A percentile compares a stretch with the other conserved stretches of the same genome.
Conservation (phyloP, 495 filamentous ascomycete genomes). For the Apiosordaria backusii region DNA sequence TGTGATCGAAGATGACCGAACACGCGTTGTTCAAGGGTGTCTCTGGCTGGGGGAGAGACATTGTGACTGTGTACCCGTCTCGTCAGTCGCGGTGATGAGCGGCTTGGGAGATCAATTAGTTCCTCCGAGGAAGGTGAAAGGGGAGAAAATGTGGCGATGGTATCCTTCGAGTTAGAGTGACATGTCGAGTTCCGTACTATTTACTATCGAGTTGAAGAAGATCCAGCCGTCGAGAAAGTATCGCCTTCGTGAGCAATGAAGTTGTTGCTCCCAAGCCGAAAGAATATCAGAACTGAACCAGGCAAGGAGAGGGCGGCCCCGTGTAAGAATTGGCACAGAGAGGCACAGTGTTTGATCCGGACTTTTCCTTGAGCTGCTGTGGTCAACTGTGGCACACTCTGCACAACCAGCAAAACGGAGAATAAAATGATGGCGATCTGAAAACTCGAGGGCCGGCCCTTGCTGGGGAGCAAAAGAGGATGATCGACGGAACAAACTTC, state of each 20-base stretch:
- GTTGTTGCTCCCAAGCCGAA: background rate
- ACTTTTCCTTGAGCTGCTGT: background rate
- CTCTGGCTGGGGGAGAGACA: slow-evolving; percentile 64
- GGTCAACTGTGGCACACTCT: background rate
- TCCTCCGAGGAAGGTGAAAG: slow-evolving; percentile 16
- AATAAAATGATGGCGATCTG: slow-evolving; percentile 14
- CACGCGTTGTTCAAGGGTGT: slow-evolving; percentile 69
- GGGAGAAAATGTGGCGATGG: slow-evolving; percentile 12
- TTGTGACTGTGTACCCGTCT: slow-evolving; percentile 32
- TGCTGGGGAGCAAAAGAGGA: slow-evolving; percentile 13
- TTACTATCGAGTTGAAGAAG: too few relatives aligned
- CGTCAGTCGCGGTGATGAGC: slow-evolving; percentile 2
- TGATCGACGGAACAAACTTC: slow-evolving; percentile 34
- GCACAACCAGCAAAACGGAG: background rate
- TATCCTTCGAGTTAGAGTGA: slow-evolving; percentile 21
- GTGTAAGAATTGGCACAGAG: background rate
- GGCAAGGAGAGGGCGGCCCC: background rate
- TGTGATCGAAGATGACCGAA: slow-evolving; percentile 76
- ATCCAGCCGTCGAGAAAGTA: too few relatives aligned
- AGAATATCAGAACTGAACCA: background rate
- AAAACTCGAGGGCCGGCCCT: slow-evolving; percentile 36
- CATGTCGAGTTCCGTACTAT: slow-evolving; percentile 21
- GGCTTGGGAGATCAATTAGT: slow-evolving; percentile 12
- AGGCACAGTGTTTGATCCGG: slow-evolving; percentile 4
- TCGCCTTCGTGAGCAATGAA: background rate